phyloP scores from a whole-genome alignment of 1,284 basidiomycete genomes.

The Wolfiporia cocos region DNA sequence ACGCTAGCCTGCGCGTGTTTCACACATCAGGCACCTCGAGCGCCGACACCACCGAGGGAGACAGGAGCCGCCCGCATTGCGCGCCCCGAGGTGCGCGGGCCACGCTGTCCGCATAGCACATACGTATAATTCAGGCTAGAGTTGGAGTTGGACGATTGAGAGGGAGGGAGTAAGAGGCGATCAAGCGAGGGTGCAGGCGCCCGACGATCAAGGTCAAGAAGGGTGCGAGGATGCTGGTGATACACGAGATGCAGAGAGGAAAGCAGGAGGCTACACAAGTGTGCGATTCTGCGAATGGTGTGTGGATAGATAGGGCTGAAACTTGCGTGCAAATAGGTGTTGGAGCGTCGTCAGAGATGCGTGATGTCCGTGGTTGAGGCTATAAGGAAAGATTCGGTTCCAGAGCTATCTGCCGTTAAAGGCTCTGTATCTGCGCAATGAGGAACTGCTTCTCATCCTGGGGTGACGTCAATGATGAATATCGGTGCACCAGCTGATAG shows the following conservation, averaged over 20 bases:
- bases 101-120: too few species aligned
- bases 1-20: too few species aligned
- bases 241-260: background rate
- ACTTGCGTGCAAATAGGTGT: background rate
- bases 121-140: too few species aligned
- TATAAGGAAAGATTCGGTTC: background rate
- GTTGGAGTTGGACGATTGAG: too few species aligned
- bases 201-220: too few species aligned
- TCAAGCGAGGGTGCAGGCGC: too few species aligned
- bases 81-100: too few species aligned
- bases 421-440: constrained; percentile 81
- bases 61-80: too few species aligned
- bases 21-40: too few species aligned
- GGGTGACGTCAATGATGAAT: constrained; percentile 3
- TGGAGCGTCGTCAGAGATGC: background rate
- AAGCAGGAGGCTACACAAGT: background rate
- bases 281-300: background rate
- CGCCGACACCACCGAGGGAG: too few species aligned
- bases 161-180: too few species aligned
- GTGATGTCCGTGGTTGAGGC: background rate
- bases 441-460: constrained; percentile 96
- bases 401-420: too few species aligned
- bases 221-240: constrained; percentile 4
- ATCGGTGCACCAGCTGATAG: background rate
- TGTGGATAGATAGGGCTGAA: background rate